These are phyloP conservation scores for Trametes polyzona DNA, from an alignment of 1,284 basidiomycete species.

Conservation along the genomic window DNA sequence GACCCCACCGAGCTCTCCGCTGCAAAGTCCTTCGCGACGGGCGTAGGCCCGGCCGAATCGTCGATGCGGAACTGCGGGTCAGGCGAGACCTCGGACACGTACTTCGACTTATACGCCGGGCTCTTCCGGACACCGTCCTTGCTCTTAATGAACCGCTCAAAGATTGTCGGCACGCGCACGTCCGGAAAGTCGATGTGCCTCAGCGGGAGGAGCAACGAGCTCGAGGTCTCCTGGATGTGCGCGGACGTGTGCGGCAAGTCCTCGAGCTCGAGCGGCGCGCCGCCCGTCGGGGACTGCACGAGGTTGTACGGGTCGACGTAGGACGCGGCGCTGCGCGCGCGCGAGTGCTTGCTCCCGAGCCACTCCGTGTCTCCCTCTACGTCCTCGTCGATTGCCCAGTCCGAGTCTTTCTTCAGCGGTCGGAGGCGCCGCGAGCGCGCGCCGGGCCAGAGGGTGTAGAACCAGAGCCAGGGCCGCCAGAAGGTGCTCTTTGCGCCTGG, in stretches of 20 bases:
- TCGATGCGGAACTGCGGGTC: constrained; percentile 23
- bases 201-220: constrained; percentile 17
- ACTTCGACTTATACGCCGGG: constrained; percentile 16
- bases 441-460: neutral
- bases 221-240: constrained; percentile 16
- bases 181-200: constrained; percentile 13
- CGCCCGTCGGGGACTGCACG: neutral
- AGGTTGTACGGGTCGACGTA: constrained; percentile 14
- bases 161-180: constrained; percentile 20
- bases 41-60: constrained; percentile 12
- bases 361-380: constrained; percentile 3
- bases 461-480: constrained; percentile 8
- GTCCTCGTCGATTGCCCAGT: constrained; percentile 24
- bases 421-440: constrained; percentile 11
- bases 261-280: neutral
- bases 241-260: constrained; percentile 11
- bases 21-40: neutral
- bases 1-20: neutral
- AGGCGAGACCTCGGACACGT: constrained; percentile 18
- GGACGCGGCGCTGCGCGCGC: neutral
- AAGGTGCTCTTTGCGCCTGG: neutral
- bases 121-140: constrained; percentile 22
- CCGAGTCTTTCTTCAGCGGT: constrained; percentile 12
- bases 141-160: constrained; percentile 20
- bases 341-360: neutral